These are phyloP conservation scores for Lodderomyces orthopsilosis DNA, from an alignment of 1,139 yeast species.

Conservation along the genomic window DNA sequence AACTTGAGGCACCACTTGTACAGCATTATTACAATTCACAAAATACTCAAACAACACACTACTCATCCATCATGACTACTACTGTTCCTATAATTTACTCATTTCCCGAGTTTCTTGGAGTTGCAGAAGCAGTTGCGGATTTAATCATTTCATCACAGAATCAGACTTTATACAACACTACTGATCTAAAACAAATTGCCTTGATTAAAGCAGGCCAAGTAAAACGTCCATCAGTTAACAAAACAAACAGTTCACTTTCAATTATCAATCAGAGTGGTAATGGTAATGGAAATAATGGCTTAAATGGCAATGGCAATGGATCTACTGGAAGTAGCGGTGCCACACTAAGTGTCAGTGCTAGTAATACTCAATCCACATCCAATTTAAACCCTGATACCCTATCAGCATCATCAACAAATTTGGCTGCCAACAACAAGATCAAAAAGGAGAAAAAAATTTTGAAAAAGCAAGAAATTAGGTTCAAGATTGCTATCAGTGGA, in stretches of 20 bases:
- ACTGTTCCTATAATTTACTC: constrained; percentile 91
- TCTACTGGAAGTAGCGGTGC: constrained; percentile 1
- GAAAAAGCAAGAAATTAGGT: constrained; percentile 58
- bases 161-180: constrained; percentile 55
- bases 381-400: background rate
- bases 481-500: constrained; percentile 88
- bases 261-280: constrained; percentile 4
- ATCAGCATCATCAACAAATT: constrained; percentile 9
- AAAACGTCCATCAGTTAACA: constrained; percentile 18
- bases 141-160: constrained; percentile 82
- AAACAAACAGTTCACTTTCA: constrained; percentile 9
- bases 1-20: too few species aligned
- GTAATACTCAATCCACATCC: constrained; percentile 11
- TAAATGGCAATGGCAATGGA: constrained; percentile 2
- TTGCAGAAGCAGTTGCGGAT: constrained; percentile 93
- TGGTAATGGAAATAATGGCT: background rate
- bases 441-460: constrained; percentile 40
- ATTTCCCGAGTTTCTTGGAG: constrained; percentile 84
- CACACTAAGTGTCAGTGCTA: constrained; percentile 2
- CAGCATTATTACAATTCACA: too few species aligned
- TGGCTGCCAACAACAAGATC: constrained; percentile 8
- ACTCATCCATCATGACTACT: constrained; percentile 67
- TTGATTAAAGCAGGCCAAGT: constrained; percentile 22
- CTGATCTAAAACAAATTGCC: constrained; percentile 35
- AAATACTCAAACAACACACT: background rate